These are phyloP conservation scores for Brettanomyces bruxellensis DNA, from an alignment of 805 yeast species.

Conservation along the genomic window DNA sequence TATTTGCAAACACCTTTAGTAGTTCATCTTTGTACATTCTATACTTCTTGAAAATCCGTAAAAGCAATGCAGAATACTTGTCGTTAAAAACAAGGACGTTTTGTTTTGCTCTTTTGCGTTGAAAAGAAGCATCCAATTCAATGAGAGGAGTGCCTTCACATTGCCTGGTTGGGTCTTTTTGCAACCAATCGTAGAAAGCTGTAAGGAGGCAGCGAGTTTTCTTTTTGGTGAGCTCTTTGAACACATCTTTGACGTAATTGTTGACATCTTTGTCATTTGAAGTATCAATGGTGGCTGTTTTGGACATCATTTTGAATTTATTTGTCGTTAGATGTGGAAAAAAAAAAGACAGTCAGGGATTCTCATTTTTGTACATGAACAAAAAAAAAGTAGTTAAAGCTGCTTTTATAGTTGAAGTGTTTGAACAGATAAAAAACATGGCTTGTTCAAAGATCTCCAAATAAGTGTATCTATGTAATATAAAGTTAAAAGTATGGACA, in stretches of 20 bases:
- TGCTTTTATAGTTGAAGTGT: no score
- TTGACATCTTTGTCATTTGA: constrained; percentile 7
- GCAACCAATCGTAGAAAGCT: constrained; percentile 14
- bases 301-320: not conserved
- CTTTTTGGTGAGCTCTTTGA: constrained; percentile 15
- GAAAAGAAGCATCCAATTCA: constrained; percentile 1
- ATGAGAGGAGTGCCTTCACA: constrained; percentile 6
- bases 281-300: constrained; percentile 5
- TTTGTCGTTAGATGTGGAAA: no score
- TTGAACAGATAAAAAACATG: no score
- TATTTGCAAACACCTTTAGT: constrained; percentile 2
- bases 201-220: constrained; percentile 14
- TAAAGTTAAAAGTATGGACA: no score
- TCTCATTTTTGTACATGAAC: no score
- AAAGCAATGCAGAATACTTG: constrained; percentile 1
- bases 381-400: no score
- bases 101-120: not conserved
- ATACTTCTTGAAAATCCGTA: constrained; percentile 8
- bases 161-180: constrained; percentile 1
- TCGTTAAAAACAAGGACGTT: constrained; percentile 1
- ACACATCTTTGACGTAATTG: constrained; percentile 9
- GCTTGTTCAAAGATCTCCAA: no score
- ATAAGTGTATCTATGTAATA: no score
- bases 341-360: no score
- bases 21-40: constrained; percentile 4